Evolutionary conservation across 2,329 filamentous ascomycete genomes (phyloP).

Genomic region (Colletotrichum higginsianum): DNA sequence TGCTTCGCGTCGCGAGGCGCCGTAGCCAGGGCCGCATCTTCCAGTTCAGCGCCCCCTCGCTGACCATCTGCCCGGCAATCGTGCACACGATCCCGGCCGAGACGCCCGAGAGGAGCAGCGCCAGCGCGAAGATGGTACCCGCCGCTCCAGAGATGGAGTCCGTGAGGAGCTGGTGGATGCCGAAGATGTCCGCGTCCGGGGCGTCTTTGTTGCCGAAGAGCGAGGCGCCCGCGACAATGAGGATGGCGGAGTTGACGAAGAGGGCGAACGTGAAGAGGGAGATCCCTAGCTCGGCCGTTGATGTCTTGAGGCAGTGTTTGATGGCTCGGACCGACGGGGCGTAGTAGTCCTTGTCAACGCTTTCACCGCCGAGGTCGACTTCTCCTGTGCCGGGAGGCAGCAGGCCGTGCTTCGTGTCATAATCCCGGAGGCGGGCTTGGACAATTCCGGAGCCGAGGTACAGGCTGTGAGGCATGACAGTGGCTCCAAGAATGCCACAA

Average conservation of each 20-base stretch:
- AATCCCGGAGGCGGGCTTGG: slow-evolving; percentile 76
- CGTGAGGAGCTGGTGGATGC: slow-evolving; percentile 82
- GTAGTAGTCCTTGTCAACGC: slow-evolving; percentile 71
- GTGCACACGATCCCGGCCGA: slow-evolving; percentile 91
- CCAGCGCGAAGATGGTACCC: slow-evolving; percentile 87
- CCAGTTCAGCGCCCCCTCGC: slow-evolving; percentile 86
- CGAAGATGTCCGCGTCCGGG: slow-evolving; percentile 82
- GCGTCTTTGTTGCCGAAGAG: slow-evolving; percentile 76
- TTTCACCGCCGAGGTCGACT: slow-evolving; percentile 42
- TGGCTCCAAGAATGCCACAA: slow-evolving; percentile 83
- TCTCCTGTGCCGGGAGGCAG: slow-evolving; percentile 52
- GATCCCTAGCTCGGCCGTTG: slow-evolving; percentile 77
- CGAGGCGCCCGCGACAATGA: slow-evolving; percentile 85
- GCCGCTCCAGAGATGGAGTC: slow-evolving; percentile 79
- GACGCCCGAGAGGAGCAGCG: slow-evolving; percentile 83
- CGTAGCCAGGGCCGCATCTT: slow-evolving; percentile 83
- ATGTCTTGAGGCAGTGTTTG: slow-evolving; percentile 80
- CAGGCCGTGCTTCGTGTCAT: slow-evolving; percentile 71
- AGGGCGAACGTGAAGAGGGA: slow-evolving; percentile 87
- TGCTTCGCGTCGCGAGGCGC: slow-evolving; percentile 81
- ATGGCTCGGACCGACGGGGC: slow-evolving; percentile 82
- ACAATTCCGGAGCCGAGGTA: slow-evolving; percentile 80
- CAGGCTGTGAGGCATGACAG: slow-evolving; percentile 79
- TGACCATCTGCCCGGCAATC: slow-evolving; percentile 91
- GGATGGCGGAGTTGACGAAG: slow-evolving; percentile 87